A percentile compares a stretch with the other conserved stretches of the same genome.
These are phyloP conservation scores for Cryptosporidium canis DNA, from an alignment of 169 alveolate genomes.

Conservation along the genomic window DNA sequence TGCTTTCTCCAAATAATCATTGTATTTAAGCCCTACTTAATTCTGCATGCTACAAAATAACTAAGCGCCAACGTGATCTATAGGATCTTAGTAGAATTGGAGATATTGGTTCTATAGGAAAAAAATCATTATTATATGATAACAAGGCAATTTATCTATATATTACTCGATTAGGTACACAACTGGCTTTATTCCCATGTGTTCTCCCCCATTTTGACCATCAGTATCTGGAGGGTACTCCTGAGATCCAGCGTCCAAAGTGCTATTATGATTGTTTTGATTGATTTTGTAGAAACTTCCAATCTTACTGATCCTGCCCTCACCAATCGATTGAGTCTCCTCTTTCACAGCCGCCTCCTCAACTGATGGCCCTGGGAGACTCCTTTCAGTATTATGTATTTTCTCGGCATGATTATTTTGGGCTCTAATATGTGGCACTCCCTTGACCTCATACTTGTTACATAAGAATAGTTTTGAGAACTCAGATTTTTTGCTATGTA, in stretches of 20 bases:
- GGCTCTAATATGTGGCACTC: slow-evolving; percentile 17
- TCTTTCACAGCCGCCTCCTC: background rate
- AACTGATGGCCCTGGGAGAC: background rate
- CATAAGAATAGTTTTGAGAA: slow-evolving; percentile 52
- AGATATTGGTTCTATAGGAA: background rate
- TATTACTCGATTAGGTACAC: background rate
- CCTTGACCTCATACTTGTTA: slow-evolving; percentile 22
- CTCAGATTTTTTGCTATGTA: slow-evolving; percentile 27
- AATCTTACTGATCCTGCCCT: slow-evolving; percentile 55
- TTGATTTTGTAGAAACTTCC: background rate
- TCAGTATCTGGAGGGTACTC: background rate
- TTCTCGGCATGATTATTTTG: background rate
- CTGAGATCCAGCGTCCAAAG: background rate
- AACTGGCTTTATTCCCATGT: background rate
- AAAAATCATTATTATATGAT: background rate
- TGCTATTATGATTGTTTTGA: background rate
- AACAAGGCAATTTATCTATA: background rate
- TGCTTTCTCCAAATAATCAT: background rate
- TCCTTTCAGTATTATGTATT: background rate
- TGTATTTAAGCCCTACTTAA: background rate
- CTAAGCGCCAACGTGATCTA: slow-evolving; percentile 20
- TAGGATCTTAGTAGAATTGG: background rate
- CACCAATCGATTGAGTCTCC: background rate
- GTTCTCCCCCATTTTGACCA: background rate
- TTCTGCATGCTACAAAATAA: background rate